Evolutionary conservation across 441 rosid species (phyloP).

Genomic region (Oxalis stricta): DNA sequence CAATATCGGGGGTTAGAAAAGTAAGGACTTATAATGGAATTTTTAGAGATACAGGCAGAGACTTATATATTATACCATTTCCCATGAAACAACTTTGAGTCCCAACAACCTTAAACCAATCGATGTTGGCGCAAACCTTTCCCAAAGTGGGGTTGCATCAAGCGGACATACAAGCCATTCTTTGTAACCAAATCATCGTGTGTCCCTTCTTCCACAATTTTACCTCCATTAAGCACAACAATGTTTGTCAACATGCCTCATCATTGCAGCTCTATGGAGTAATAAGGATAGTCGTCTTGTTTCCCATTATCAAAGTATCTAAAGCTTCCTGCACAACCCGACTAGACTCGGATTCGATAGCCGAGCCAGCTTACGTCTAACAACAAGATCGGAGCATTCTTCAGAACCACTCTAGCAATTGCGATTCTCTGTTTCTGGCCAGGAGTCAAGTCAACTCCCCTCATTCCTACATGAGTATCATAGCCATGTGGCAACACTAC

Average conservation of each 20-base stretch:
- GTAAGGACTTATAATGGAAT: too few species aligned
- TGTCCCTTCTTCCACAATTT: constrained; percentile 85
- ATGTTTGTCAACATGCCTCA: constrained; percentile 94
- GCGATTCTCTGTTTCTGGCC: constrained; percentile 98
- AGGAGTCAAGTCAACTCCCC: constrained; percentile 89
- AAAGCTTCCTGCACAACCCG: constrained; percentile 97
- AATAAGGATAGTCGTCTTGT: constrained; percentile 83
- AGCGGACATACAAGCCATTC: constrained; percentile 81
- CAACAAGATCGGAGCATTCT: constrained; percentile 86
- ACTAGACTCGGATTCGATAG: constrained; percentile 90
- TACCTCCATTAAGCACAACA: constrained; percentile 89
- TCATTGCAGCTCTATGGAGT: constrained; percentile 93
- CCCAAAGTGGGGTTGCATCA: constrained; percentile 94
- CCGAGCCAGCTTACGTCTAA: constrained; percentile 91
- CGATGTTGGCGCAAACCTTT: constrained; percentile 91
- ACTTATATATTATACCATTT: too few species aligned
- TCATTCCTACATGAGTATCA: constrained; percentile 89
- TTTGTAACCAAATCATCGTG: constrained; percentile 72
- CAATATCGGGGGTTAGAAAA: constrained; percentile 14
- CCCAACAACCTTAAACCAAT: constrained; percentile 31
- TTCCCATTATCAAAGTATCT: constrained; percentile 89
- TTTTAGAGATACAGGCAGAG: too few species aligned
- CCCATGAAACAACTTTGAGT: constrained; percentile 10
- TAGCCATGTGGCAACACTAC: constrained; percentile 96
- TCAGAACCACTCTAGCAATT: constrained; percentile 82